Conservation (phyloP, 495 filamentous ascomycete genomes). For the Hypoxylon fuscum region DNA sequence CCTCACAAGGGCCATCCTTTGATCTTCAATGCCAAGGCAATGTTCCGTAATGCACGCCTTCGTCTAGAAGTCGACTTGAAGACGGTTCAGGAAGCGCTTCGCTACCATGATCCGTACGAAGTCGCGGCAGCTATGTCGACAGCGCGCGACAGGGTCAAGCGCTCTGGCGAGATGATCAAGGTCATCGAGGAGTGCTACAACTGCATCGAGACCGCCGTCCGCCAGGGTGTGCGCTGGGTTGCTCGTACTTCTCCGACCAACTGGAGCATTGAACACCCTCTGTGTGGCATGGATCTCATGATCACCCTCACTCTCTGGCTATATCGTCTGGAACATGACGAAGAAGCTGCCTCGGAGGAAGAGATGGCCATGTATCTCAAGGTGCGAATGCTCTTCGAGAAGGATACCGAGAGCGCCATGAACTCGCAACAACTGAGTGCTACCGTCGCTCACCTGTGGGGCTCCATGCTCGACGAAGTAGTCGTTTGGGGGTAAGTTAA, state of each 20-base stretch:
- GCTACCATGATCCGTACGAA: slow-evolving; percentile 96
- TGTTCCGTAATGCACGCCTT: slow-evolving; percentile 93
- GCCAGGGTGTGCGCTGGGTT: slow-evolving; percentile 97
- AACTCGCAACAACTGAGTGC: slow-evolving; percentile 82
- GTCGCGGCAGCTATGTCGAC: slow-evolving; percentile 96
- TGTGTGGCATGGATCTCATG: slow-evolving; percentile 97
- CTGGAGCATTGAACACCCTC: slow-evolving; percentile 98
- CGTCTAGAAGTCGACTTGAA: slow-evolving; percentile 95
- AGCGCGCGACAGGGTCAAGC: slow-evolving; percentile 89
- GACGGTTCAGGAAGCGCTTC: slow-evolving; percentile 92
- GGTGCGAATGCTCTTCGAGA: slow-evolving; percentile 90
- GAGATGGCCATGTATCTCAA: slow-evolving; percentile 96
- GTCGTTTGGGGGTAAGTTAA: slow-evolving; percentile 90
- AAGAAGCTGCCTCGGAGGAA: slow-evolving; percentile 90
- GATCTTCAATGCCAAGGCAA: slow-evolving; percentile 98
- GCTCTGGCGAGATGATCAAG: slow-evolving; percentile 97
- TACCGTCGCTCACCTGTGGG: slow-evolving; percentile 94
- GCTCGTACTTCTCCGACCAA: slow-evolving; percentile 95
- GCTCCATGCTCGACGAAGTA: slow-evolving; percentile 97
- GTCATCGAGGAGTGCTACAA: slow-evolving; percentile 98
- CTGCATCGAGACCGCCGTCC: slow-evolving; percentile 94
- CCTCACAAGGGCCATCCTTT: slow-evolving; percentile 98
- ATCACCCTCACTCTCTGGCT: slow-evolving; percentile 98
- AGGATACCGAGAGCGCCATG: slow-evolving; percentile 80
- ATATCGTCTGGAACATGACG: slow-evolving; percentile 98